Percentiles rank a stretch among this genome's conserved stretches.
Evolutionary conservation across 768 basidiomycete genomes (phyloP).

Genomic region (Rhodosporidiobolus odoratus): DNA sequence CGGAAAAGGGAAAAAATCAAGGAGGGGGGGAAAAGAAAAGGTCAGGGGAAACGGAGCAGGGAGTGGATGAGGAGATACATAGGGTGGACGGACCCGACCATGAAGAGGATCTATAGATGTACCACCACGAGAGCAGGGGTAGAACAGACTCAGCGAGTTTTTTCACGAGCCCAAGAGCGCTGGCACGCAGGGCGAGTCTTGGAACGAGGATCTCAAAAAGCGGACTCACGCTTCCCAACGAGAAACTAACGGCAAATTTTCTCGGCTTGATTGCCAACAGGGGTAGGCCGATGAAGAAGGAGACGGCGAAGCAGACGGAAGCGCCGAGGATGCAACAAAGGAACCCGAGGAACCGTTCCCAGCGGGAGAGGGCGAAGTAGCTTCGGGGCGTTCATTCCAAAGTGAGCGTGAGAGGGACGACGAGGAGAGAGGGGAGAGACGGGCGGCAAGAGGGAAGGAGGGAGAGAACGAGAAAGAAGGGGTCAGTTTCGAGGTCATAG

Average conservation of each 20-base stretch:
- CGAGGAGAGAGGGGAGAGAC: background rate
- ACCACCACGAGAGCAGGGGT: no score
- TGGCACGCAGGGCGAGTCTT: background rate
- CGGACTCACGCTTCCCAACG: slow-evolving; percentile 30
- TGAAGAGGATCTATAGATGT: slow-evolving; percentile 61
- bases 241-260: slow-evolving; percentile 65
- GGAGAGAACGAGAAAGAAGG: no score
- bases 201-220: background rate
- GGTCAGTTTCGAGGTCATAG: no score
- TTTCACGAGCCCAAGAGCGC: background rate
- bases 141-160: background rate
- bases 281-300: slow-evolving; percentile 72
- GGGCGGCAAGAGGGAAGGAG: background rate
- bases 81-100: slow-evolving; percentile 70
- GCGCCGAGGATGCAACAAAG: slow-evolving; percentile 83
- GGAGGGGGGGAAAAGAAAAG: background rate
- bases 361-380: slow-evolving; percentile 64
- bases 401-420: background rate
- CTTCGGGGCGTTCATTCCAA: background rate
- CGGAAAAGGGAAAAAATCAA: background rate
- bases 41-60: no score
- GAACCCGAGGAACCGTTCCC: slow-evolving; percentile 92
- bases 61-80: no score
- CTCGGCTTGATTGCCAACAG: slow-evolving; percentile 67
- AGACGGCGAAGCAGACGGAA: slow-evolving; percentile 84